These are phyloP conservation scores for Candida frijolesensis DNA, from an alignment of 1,139 yeast genomes.

Conservation along the genomic window DNA sequence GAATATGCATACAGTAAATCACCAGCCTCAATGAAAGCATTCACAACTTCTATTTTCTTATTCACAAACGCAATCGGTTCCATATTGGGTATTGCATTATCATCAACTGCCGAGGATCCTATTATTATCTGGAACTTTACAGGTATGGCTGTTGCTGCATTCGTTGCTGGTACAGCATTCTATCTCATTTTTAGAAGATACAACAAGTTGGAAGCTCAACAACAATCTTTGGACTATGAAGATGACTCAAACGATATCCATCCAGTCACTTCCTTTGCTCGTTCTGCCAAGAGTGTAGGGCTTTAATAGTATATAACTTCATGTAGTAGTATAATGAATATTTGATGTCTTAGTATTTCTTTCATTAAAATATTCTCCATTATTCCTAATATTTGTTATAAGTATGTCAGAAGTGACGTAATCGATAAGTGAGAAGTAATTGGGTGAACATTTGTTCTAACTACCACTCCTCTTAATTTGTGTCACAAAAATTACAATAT, in stretches of 20 bases:
- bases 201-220: conserved; percentile 59
- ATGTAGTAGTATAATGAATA: neutral
- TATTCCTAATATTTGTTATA: neutral
- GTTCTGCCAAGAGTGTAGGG: conserved; percentile 22
- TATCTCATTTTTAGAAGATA: conserved; percentile 60
- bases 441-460: neutral
- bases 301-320: neutral
- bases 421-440: too few relatives aligned
- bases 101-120: conserved; percentile 65
- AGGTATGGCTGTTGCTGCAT: conserved; percentile 61
- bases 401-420: neutral
- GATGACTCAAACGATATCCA: conserved; percentile 21
- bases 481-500: too few relatives aligned
- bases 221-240: conserved; percentile 53
- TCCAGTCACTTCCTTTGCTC: conserved; percentile 26
- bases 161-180: conserved; percentile 60
- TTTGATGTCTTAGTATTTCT: neutral
- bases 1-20: conserved; percentile 75
- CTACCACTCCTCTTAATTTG: too few relatives aligned
- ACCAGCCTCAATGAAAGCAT: conserved; percentile 63
- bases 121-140: conserved; percentile 67
- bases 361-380: neutral
- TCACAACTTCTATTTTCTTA: conserved; percentile 62
- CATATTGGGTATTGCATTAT: conserved; percentile 70
- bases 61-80: conserved; percentile 68